These are phyloP conservation scores for Boletus subparvulus DNA, from an alignment of 768 basidiomycete species.

Conservation along the genomic window DNA sequence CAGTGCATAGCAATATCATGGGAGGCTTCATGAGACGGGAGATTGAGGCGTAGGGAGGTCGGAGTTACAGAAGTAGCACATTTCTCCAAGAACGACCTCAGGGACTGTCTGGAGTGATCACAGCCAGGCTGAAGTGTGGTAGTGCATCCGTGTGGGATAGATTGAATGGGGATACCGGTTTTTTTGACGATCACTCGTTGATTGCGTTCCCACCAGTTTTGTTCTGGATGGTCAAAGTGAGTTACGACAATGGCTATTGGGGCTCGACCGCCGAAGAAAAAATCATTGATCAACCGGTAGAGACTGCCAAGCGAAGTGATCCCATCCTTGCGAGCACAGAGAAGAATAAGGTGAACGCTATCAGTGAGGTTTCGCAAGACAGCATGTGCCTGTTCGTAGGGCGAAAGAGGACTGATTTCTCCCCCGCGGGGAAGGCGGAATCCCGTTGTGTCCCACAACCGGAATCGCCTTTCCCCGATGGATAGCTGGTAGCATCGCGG, in stretches of 20 bases:
- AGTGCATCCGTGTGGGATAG: not conserved
- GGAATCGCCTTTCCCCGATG: constrained; percentile 4
- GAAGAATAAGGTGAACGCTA: constrained; percentile 39
- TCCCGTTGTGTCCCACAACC: constrained; percentile 28
- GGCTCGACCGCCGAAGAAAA: constrained; percentile 34
- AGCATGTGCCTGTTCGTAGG: constrained; percentile 20
- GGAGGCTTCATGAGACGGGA: not conserved
- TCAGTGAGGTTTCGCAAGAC: constrained; percentile 26
- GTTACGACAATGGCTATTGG: constrained; percentile 37
- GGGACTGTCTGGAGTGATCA: not conserved
- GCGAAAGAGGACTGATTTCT: not conserved
- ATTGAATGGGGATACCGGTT: not conserved
- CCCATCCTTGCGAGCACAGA: constrained; percentile 32
- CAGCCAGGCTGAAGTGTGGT: not conserved
- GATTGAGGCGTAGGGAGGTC: not conserved
- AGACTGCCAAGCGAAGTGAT: constrained; percentile 30
- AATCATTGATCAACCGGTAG: constrained; percentile 32
- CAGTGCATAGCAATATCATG: not conserved
- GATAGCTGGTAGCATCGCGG: not conserved
- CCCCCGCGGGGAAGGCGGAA: constrained; percentile 11
- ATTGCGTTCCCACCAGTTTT: constrained; percentile 37
- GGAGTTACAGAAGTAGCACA: not conserved
- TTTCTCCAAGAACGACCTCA: not conserved
- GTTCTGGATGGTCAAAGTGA: constrained; percentile 27
- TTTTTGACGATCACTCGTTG: constrained; percentile 9